Percentiles rank a stretch among this genome's conserved stretches.
phyloP scores from a whole-genome alignment of 1,284 basidiomycete species.

The Cystobasidium pallidum region DNA sequence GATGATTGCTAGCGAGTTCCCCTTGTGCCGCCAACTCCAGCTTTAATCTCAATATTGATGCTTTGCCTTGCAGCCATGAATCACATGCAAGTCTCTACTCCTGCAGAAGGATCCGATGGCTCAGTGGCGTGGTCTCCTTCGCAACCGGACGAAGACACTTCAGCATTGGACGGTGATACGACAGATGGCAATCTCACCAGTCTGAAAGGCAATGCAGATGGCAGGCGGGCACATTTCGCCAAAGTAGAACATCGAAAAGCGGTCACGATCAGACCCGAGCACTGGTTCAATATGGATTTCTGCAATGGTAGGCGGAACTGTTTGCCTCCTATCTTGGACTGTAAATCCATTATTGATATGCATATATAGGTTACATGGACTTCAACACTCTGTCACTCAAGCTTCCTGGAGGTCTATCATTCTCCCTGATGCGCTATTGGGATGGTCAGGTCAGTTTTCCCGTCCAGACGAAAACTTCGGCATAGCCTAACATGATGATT shows the following conservation, averaged over 20 bases:
- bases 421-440: slow-evolving; percentile 37
- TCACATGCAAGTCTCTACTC: background rate
- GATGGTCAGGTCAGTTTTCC: slow-evolving; percentile 41
- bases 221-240: slow-evolving; percentile 48
- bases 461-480: background rate
- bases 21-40: background rate
- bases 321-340: too few relatives aligned
- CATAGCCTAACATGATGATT: background rate
- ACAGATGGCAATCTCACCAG: slow-evolving; percentile 71
- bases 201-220: slow-evolving; percentile 57
- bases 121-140: slow-evolving; percentile 33
- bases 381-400: slow-evolving; percentile 49
- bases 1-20: slow-evolving; percentile 48
- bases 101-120: background rate
- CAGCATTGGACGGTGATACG: slow-evolving; percentile 14
- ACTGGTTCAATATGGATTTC: slow-evolving; percentile 47
- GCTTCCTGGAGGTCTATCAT: slow-evolving; percentile 30
- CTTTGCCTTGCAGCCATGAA: slow-evolving; percentile 31
- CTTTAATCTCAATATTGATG: background rate
- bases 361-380: slow-evolving; percentile 46
- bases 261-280: slow-evolving; percentile 16
- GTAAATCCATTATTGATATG: too few relatives aligned
- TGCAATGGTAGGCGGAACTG: slow-evolving; percentile 41
- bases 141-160: slow-evolving; percentile 48
- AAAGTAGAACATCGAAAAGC: slow-evolving; percentile 27